Percentiles rank a stretch among this genome's conserved stretches.
phyloP scores from a whole-genome alignment of 345 rosid species.

The Clausena lansium region DNA sequence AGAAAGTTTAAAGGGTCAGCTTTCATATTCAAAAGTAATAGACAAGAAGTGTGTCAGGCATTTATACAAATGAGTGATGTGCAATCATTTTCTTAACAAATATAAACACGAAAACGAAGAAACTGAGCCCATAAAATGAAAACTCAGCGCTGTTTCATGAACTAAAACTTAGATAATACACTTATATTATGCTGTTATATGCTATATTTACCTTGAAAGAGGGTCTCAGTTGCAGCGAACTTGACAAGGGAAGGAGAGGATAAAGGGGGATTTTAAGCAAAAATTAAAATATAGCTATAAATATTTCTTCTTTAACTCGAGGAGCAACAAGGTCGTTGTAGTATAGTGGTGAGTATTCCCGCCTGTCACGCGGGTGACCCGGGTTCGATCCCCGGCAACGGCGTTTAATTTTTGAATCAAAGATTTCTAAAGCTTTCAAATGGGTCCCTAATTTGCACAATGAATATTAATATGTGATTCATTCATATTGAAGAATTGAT shows the following conservation, averaged over 20 bases:
- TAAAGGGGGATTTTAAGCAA: background rate
- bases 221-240: background rate
- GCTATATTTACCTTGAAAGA: background rate
- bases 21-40: background rate
- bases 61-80: background rate
- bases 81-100: background rate
- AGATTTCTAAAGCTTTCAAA: too few relatives aligned
- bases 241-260: background rate
- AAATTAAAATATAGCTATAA: too few relatives aligned
- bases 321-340: slow-evolving; percentile 35
- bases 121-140: background rate
- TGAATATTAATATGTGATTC: too few relatives aligned
- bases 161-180: background rate
- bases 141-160: background rate
- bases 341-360: slow-evolving; percentile 63
- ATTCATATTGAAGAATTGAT: too few relatives aligned
- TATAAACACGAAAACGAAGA: background rate
- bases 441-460: too few relatives aligned
- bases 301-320: rapidly evolving
- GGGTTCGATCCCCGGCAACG: slow-evolving; percentile 81
- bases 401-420: slow-evolving; percentile 17
- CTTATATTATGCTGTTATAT: too few relatives aligned
- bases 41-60: background rate
- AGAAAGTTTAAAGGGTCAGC: background rate
- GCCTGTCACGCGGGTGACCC: slow-evolving; percentile 76